Conservation (phyloP, 2,329 filamentous ascomycete species). For the Botrytis sinoallii region DNA sequence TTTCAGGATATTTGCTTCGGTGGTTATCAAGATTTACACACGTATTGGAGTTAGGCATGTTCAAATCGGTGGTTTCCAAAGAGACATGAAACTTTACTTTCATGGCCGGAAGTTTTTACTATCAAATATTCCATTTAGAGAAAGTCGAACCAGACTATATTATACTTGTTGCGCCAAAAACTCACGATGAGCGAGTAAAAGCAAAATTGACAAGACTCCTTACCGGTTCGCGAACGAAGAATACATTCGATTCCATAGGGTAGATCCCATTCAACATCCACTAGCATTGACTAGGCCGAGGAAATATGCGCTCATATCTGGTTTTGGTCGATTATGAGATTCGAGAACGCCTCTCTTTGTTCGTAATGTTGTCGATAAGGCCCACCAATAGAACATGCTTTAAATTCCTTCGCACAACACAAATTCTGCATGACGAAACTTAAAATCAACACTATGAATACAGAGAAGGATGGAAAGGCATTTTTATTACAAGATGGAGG, state of each 20-base stretch:
- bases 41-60: background rate
- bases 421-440: background rate
- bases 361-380: no score
- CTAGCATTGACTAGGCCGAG: no score
- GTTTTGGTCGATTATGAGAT: background rate
- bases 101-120: background rate
- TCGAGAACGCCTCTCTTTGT: background rate
- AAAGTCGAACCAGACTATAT: background rate
- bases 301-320: background rate
- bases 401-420: background rate
- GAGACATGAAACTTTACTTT: background rate
- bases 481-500: background rate
- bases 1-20: background rate
- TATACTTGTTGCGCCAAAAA: background rate
- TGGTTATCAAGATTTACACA: background rate
- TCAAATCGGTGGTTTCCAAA: background rate
- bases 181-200: background rate
- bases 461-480: background rate
- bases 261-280: background rate
- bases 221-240: background rate
- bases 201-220: background rate
- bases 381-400: background rate
- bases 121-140: background rate
- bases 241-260: background rate
- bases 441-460: background rate